Evolutionary conservation across 108 stramenopile genomes (phyloP), one percentile per base, ranked within the genome.

Genomic region (Hondaea fermentalgiana): DNA sequence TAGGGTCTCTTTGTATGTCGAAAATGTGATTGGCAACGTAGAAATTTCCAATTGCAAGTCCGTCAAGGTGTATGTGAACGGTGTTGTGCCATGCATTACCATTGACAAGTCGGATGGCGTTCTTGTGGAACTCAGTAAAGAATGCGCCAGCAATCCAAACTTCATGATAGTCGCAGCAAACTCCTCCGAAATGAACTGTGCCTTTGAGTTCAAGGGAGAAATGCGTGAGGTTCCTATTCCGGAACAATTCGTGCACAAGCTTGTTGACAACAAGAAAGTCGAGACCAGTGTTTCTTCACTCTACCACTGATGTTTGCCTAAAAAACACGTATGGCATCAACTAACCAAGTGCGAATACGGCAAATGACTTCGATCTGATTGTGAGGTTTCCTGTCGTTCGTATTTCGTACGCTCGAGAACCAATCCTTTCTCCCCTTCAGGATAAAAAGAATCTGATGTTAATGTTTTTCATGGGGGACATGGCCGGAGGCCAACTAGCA

Each of bases 61-160:
- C 88, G 92, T 98, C 87, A 94, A 96, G 87, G 92, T 97, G 21
- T 97, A 97, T 89, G 92, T 93, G 25, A 94, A 94, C 44, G 97
- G 96, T 28, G 87, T 95, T 16, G 98, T 96, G 60, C 97, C 98
- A 5, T 94, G 95, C 55, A 95, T 99, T 88, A 95, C 96, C 0
- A 98, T 99, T 90, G 98, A 99, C 94, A 99, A 99, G 94, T 98
- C 97, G 2, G 96, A 97, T 91, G 97, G 97, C 47, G 94, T 96
- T 58, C 89, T 96, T 23, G 93, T 97, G 57, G 96, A 95, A 89
- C 91, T 98, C 89, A 93, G 95, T 91, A 91, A 96, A 92, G 94
- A 96, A 87, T 94, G 94, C 19, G 83, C 95, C 43, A 16, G 12
- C 19, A 87, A 94, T 87, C 92, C 96, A 25, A 91, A 94, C 28